Evolutionary conservation across 2,329 filamentous ascomycete genomes (phyloP), one percentile per base, ranked within the genome.

Genomic region (Trichoderma citrinoviride): DNA sequence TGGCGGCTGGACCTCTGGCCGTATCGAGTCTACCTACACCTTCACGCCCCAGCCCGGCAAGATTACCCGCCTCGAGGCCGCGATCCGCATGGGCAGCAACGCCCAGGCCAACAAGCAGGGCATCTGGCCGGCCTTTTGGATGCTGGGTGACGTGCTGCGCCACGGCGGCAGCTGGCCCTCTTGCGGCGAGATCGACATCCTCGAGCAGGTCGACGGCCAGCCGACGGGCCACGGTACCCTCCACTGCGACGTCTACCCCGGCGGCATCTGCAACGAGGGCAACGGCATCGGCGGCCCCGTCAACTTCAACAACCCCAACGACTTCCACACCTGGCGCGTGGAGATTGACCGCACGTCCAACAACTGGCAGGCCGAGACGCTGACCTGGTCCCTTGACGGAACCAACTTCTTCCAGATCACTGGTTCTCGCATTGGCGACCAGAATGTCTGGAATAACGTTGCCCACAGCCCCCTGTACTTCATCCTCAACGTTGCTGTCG

Each of bases 91-190:
- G 53, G 85, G 82, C 14, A 70, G 70, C 65, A 80, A 80, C 72
- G 47, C 72, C 1, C 70, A 71, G 47, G 76, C 77, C 2, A 71
- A 72, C 49, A 83, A 85, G 73, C 77, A 84, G 68, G 85, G 85
- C 5, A 77, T 86, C 56, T 87, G 84, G 84, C 83, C 84, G 0
- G 84, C 84, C 0, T 86, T 86, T 70, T 87, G 83, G 84, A 76
- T 85, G 66, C 77, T 86, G 17, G 83, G 84, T 46, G 78, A 85
- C 56, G 72, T 78, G 12, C 75, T 82, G 62, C 80, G 81, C 27
- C 75, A 79, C 50, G 82, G 82, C 8, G 79, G 77, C 1, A 41
- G 69, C 15, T 87, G 85, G 85, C 85, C 85, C 0, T 61, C 66
- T 8, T 82, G 81, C 65, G 85, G 84, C 66, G 85, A 87, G 77